phyloP scores from a whole-genome alignment of 75 land plant species.

The Pinus taeda region DNA sequence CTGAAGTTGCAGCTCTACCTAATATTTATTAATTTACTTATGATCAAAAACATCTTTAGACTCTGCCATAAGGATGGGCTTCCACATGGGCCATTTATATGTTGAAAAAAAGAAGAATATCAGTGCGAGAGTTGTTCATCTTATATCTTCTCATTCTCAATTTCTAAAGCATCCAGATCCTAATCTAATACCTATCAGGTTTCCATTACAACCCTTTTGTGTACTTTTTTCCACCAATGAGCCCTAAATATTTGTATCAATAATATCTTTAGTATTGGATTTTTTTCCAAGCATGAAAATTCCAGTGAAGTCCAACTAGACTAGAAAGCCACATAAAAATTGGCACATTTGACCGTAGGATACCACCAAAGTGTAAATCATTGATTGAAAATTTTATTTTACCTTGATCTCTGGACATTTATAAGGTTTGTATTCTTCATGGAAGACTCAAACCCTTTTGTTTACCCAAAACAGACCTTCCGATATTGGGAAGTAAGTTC shows the following conservation, averaged over 20 bases:
- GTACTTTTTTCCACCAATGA: conserved; percentile 97
- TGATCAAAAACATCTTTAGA: conserved; percentile 97
- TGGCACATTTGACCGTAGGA: conserved; percentile 95
- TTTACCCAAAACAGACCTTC: no score
- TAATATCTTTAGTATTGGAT: conserved; percentile 95
- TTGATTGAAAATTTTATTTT: conserved; percentile 94
- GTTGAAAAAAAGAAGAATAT: conserved; percentile 1
- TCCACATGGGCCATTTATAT: conserved; percentile 98
- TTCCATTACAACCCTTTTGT: conserved; percentile 99
- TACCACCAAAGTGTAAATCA: conserved; percentile 99
- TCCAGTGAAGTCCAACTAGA: conserved; percentile 91
- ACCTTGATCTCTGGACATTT: conserved; percentile 95
- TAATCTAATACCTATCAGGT: conserved; percentile 50
- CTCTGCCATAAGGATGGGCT: conserved; percentile 97
- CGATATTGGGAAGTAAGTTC: conserved; percentile 99
- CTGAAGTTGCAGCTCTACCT: conserved; percentile 96
- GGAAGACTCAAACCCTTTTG: conserved; percentile 98
- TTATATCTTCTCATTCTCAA: no score
- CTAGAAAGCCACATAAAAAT: conserved; percentile 99
- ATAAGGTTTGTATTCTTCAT: conserved; percentile 99
- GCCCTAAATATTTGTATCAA: conserved; percentile 97
- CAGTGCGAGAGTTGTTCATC: no score
- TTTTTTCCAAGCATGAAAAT: conserved; percentile 99
- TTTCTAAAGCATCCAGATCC: no score
- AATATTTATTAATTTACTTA: conserved; percentile 95